A percentile compares a stretch with the other conserved stretches of the same genome.
phyloP scores from a whole-genome alignment of 177 flowering plant species.

The Viscum album region DNA sequence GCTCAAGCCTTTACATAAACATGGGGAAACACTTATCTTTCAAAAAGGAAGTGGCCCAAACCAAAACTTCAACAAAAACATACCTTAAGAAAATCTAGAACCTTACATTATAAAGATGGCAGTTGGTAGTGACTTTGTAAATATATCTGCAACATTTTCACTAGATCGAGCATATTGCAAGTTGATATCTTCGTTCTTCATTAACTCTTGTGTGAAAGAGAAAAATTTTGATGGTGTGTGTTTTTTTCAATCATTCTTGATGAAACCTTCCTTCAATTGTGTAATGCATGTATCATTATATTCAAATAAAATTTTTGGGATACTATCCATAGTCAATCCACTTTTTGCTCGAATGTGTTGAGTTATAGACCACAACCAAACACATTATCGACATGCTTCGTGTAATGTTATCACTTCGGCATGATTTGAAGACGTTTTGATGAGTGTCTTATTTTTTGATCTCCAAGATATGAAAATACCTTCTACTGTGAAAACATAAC shows the following conservation, averaged over 20 bases:
- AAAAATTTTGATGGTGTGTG: not conserved
- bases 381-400: not conserved
- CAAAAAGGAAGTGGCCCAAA: too few species aligned
- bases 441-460: not conserved
- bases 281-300: not conserved
- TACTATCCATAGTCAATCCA: not conserved
- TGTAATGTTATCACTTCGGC: not conserved
- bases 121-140: not conserved
- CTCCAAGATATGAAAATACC: not conserved
- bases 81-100: too few species aligned
- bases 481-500: not conserved
- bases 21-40: too few species aligned
- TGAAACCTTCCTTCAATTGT: too few species aligned
- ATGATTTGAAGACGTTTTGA: not conserved
- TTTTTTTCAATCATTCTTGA: not conserved
- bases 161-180: not conserved
- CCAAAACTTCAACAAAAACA: too few species aligned
- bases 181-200: too few species aligned
- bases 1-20: too few species aligned
- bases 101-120: not conserved
- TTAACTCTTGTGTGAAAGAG: too few species aligned
- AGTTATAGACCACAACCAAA: too few species aligned
- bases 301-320: not conserved
- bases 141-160: not conserved
- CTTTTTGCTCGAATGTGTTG: not conserved